phyloP scores from a whole-genome alignment of 2,329 filamentous ascomycete genomes.

The Aureobasidium sp. region DNA sequence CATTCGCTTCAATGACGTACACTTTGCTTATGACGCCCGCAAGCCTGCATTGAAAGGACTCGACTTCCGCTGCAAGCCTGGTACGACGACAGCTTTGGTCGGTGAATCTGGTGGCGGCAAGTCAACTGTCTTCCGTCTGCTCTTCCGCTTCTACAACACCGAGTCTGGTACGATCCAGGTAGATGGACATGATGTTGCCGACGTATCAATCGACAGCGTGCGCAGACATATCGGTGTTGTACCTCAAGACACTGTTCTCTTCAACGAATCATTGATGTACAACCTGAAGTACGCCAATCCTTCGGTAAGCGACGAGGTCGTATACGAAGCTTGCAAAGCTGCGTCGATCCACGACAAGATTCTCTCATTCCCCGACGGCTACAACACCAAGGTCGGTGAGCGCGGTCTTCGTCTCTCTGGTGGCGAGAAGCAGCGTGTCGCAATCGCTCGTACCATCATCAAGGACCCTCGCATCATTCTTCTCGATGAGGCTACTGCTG shows the following conservation, averaged over 20 bases:
- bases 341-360: slow-evolving; percentile 93
- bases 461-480: slow-evolving; percentile 90
- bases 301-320: slow-evolving; percentile 67
- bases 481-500: slow-evolving; percentile 86
- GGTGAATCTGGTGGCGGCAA: slow-evolving; percentile 96
- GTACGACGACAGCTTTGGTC: slow-evolving; percentile 91
- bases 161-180: slow-evolving; percentile 71
- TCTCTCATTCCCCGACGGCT: slow-evolving; percentile 76
- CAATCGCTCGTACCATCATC: slow-evolving; percentile 85
- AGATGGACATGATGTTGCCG: slow-evolving; percentile 75
- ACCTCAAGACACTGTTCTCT: slow-evolving; percentile 89
- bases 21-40: slow-evolving; percentile 81
- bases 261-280: slow-evolving; percentile 93
- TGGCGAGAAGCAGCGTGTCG: slow-evolving; percentile 88
- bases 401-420: slow-evolving; percentile 79
- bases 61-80: slow-evolving; percentile 75
- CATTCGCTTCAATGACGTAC: slow-evolving; percentile 79
- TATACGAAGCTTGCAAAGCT: slow-evolving; percentile 72
- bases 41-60: slow-evolving; percentile 78
- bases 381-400: slow-evolving; percentile 85
- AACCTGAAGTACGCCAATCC: slow-evolving; percentile 87
- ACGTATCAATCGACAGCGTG: slow-evolving; percentile 88
- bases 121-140: slow-evolving; percentile 87
- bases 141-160: slow-evolving; percentile 94
- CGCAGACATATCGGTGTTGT: slow-evolving; percentile 89